Conservation (phyloP, 495 filamentous ascomycete genomes). For the Hypoxylon fragiforme region DNA sequence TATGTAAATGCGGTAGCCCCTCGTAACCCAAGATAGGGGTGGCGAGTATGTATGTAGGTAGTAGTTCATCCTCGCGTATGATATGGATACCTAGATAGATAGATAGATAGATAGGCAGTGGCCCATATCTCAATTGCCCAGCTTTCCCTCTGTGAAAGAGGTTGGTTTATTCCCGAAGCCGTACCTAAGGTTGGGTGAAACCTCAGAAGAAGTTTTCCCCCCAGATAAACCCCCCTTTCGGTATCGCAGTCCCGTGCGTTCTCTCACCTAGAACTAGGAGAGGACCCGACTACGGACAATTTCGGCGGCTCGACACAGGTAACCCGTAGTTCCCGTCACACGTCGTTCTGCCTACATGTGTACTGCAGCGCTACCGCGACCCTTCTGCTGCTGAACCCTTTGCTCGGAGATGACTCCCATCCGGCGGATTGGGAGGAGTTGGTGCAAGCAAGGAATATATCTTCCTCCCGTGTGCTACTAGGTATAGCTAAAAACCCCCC, state of each 20-base stretch:
- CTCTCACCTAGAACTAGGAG: no score
- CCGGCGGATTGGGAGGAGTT: slow-evolving; percentile 19
- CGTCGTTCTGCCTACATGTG: no score
- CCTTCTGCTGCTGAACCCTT: no score
- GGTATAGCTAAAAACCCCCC: no score
- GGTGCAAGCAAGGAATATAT: slow-evolving; percentile 13
- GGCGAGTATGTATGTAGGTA: neutral
- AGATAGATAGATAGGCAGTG: no score
- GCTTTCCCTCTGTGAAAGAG: no score
- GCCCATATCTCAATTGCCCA: no score
- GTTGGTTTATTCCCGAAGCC: slow-evolving; percentile 15
- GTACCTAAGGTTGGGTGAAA: slow-evolving; percentile 10
- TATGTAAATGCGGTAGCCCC: no score
- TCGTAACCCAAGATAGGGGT: no score
- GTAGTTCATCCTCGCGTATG: neutral
- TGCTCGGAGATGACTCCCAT: slow-evolving; percentile 8
- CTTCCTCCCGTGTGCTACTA: slow-evolving; percentile 20
- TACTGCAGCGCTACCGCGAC: no score
- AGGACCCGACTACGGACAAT: slow-evolving; percentile 11
- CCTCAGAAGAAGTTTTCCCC: slow-evolving; percentile 6
- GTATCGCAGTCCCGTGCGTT: slow-evolving; percentile 15
- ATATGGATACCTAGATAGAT: no score
- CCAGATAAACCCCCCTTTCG: slow-evolving; percentile 8
- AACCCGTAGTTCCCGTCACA: slow-evolving; percentile 12
- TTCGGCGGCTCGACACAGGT: slow-evolving; percentile 14